Percentiles rank a stretch among this genome's conserved stretches.
phyloP scores from a whole-genome alignment of 345 rosid species.

The Melastoma malabathricum region DNA sequence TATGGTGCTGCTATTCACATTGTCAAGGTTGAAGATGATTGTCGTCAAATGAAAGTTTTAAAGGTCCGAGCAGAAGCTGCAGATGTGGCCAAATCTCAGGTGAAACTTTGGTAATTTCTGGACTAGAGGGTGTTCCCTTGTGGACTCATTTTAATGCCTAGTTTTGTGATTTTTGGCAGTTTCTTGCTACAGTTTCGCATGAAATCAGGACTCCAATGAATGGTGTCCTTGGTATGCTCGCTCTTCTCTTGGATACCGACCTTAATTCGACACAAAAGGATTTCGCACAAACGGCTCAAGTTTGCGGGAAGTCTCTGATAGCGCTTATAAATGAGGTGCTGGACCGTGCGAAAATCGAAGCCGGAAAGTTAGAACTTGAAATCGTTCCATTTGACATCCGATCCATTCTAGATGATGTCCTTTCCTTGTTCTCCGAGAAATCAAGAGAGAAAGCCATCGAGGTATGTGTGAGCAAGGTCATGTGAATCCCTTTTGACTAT shows the following conservation, averaged over 20 bases:
- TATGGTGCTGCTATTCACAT: slow-evolving; percentile 69
- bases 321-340: slow-evolving; percentile 90
- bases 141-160: slow-evolving; percentile 1
- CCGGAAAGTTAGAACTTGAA: slow-evolving; percentile 84
- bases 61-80: slow-evolving; percentile 95
- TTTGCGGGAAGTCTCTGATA: slow-evolving; percentile 90
- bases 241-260: slow-evolving; percentile 80
- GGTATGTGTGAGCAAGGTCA: slow-evolving; percentile 23
- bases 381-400: slow-evolving; percentile 69
- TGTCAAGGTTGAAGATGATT: slow-evolving; percentile 85
- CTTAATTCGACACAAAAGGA: slow-evolving; percentile 85
- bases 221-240: slow-evolving; percentile 99
- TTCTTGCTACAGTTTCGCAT: slow-evolving; percentile 96
- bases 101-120: slow-evolving; percentile 2
- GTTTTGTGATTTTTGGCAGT: slow-evolving; percentile 36
- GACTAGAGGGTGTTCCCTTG: background rate
- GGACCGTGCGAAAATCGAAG: slow-evolving; percentile 96
- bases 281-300: slow-evolving; percentile 93
- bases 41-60: slow-evolving; percentile 65
- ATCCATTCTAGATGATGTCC: slow-evolving; percentile 87
- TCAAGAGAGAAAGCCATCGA: slow-evolving; percentile 81
- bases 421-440: slow-evolving; percentile 89
- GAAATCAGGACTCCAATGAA: slow-evolving; percentile 99
- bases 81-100: slow-evolving; percentile 96
- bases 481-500: background rate